A percentile compares a stretch with the other conserved stretches of the same genome.
Conservation (phyloP, 495 filamentous ascomycete species). For the Diplogelasinospora grovesii region DNA sequence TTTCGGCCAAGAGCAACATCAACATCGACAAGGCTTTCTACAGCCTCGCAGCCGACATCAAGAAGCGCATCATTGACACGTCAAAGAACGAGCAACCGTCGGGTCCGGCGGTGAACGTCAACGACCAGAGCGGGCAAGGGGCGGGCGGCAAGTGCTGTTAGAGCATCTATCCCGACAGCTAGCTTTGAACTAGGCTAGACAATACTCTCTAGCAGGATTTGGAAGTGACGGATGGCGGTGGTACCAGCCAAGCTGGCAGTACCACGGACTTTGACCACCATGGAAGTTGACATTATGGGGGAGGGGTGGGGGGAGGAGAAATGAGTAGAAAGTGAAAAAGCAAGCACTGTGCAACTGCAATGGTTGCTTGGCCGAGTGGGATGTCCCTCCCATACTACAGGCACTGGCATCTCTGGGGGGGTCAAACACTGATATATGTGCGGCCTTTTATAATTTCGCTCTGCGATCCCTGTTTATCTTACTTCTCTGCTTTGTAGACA, state of each 20-base stretch:
- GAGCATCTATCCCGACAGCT: too few relatives aligned
- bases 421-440: too few relatives aligned
- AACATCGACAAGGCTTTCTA: conserved; percentile 99
- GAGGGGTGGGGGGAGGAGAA: too few relatives aligned
- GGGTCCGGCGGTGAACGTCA: conserved; percentile 60
- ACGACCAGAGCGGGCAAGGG: conserved; percentile 51
- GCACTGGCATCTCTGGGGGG: background rate
- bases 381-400: background rate
- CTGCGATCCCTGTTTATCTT: too few relatives aligned
- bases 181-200: too few relatives aligned
- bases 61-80: conserved; percentile 87
- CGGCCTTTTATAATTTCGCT: too few relatives aligned
- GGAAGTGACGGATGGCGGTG: background rate
- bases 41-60: conserved; percentile 90
- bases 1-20: conserved; percentile 97
- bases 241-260: background rate
- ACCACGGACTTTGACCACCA: background rate
- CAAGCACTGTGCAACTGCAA: background rate
- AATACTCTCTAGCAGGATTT: too few relatives aligned
- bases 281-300: too few relatives aligned
- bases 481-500: too few relatives aligned
- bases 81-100: conserved; percentile 66
- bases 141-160: conserved; percentile 83
- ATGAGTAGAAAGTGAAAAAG: background rate
- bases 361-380: background rate